These are phyloP conservation scores for Chalaropsis ovoidea DNA, from an alignment of 2,329 filamentous ascomycete species.

Conservation along the genomic window DNA sequence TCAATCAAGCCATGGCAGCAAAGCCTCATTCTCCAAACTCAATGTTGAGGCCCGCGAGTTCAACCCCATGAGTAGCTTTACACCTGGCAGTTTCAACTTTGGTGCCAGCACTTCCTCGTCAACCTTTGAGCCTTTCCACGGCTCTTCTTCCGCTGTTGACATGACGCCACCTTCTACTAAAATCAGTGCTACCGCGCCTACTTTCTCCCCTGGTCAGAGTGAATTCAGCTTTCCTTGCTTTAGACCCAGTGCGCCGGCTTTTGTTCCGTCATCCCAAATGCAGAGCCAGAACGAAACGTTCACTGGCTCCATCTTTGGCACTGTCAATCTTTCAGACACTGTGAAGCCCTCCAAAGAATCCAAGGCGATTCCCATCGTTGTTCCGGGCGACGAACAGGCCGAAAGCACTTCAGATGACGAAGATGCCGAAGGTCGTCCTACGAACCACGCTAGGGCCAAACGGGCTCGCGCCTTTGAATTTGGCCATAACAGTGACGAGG, in stretches of 20 bases:
- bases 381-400: conserved; percentile 40
- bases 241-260: conserved; percentile 65
- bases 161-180: conserved; percentile 36
- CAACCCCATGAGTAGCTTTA: conserved; percentile 45
- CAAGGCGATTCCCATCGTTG: conserved; percentile 74
- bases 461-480: conserved; percentile 50
- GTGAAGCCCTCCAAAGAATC: conserved; percentile 59
- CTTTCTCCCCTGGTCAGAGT: conserved; percentile 58
- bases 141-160: conserved; percentile 32
- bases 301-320: conserved; percentile 54
- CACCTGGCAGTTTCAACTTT: conserved; percentile 41
- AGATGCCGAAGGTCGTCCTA: conserved; percentile 47
- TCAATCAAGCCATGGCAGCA: conserved; percentile 52
- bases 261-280: conserved; percentile 53
- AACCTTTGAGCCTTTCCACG: conserved; percentile 43
- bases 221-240: conserved; percentile 66
- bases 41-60: conserved; percentile 87
- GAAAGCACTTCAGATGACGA: conserved; percentile 30
- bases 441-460: conserved; percentile 63
- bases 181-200: conserved; percentile 60
- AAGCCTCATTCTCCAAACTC: conserved; percentile 63
- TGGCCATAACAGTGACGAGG: conserved; percentile 43
- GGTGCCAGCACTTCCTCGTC: conserved; percentile 30
- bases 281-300: conserved; percentile 37
- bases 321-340: conserved; percentile 56